Percentiles rank a stretch among this genome's conserved stretches.
These are phyloP conservation scores for Smittium culicis DNA, from an alignment of 371 early-diverging fungal genomes.

Conservation along the genomic window DNA sequence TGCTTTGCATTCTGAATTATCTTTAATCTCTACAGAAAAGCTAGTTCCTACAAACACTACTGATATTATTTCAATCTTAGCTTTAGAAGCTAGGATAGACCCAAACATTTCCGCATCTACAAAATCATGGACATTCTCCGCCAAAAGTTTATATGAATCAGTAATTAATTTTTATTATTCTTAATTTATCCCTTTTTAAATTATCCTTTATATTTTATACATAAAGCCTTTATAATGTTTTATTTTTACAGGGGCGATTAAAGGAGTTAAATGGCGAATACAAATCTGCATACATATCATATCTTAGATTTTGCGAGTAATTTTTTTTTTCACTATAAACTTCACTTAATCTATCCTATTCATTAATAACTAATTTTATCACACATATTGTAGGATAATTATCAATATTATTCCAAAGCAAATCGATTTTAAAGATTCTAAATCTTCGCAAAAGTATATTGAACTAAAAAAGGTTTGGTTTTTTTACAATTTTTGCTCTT, in stretches of 20 bases:
- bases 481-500: background rate
- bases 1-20: slow-evolving; percentile 14
- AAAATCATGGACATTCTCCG: slow-evolving; percentile 20
- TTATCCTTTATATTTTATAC: slow-evolving; percentile 34
- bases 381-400: slow-evolving; percentile 30
- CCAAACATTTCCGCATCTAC: slow-evolving; percentile 17
- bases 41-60: background rate
- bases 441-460: slow-evolving; percentile 30
- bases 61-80: slow-evolving; percentile 16
- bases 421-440: slow-evolving; percentile 30
- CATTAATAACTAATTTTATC: background rate
- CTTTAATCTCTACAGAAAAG: slow-evolving; percentile 4
- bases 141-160: slow-evolving; percentile 21
- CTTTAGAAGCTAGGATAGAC: slow-evolving; percentile 20
- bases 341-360: background rate
- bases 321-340: no score
- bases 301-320: slow-evolving; percentile 27
- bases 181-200: slow-evolving; percentile 32
- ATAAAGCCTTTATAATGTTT: slow-evolving; percentile 15
- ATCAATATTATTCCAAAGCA: slow-evolving; percentile 37
- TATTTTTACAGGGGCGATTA: slow-evolving; percentile 3
- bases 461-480: slow-evolving; percentile 27
- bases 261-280: background rate
- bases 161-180: slow-evolving; percentile 12
- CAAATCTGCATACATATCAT: slow-evolving; percentile 21